A percentile compares a stretch with the other conserved stretches of the same genome.
Conservation (phyloP, 257 asterid species). For the Solanum corneliomulleri region DNA sequence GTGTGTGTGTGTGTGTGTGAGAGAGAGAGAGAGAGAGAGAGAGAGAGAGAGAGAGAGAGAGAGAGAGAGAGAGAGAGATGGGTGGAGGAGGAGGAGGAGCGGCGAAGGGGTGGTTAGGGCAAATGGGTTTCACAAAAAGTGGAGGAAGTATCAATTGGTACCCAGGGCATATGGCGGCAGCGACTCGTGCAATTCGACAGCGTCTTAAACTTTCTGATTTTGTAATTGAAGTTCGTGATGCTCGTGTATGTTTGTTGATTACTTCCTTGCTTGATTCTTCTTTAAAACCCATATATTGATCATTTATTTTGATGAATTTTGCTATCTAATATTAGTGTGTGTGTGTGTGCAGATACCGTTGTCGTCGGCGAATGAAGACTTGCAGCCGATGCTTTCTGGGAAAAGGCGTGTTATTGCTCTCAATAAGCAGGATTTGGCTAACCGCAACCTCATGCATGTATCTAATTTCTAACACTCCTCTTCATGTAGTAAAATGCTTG, state of each 20-base stretch:
- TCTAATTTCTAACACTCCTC: background rate
- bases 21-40: background rate
- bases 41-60: background rate
- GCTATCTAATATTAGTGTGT: background rate
- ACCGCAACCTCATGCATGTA: conserved; percentile 89
- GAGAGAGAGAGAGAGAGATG: background rate
- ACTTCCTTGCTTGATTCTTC: background rate
- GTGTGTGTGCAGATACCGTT: conserved; percentile 51
- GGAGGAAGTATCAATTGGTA: conserved; percentile 54
- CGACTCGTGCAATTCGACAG: conserved; percentile 90
- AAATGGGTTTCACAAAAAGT: conserved; percentile 54
- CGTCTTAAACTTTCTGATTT: conserved; percentile 78
- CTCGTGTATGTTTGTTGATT: conserved; percentile 41
- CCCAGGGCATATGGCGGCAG: conserved; percentile 99
- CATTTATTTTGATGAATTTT: background rate
- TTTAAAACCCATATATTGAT: background rate
- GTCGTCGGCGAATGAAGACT: conserved; percentile 70
- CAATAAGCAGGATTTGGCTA: conserved; percentile 94
- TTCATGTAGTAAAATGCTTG: background rate
- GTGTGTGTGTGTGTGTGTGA: background rate
- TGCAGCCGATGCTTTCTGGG: conserved; percentile 72
- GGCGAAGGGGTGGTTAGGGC: conserved; percentile 40
- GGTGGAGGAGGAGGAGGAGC: conserved; percentile 8
- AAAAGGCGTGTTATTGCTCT: conserved; percentile 78
- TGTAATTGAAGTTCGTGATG: conserved; percentile 91